Base-by-base conservation (phyloP, 1,284 basidiomycete genomes). In the Leccinum proliferum region DNA sequence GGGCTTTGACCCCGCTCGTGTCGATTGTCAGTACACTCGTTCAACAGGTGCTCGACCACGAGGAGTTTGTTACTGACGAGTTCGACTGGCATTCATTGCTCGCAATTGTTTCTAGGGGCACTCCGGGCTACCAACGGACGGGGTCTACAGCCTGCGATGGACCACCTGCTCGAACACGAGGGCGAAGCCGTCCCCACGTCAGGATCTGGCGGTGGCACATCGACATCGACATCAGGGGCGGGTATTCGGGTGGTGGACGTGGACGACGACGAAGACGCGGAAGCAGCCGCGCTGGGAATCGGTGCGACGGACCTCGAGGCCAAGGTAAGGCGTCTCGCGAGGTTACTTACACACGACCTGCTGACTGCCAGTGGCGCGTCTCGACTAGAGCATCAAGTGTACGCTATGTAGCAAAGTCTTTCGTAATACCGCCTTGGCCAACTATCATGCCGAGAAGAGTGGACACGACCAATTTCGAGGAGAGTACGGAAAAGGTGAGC, bases 371-470 rank as follows among this genome's bases (percentile, higher is more conserved):
- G 11, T 15, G 18, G 50, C 32, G 18, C 55, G 11, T 18, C 3
- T 32, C n/a, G 5, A n/a, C 9, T 61, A 90, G 89, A 92, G 89
- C 69, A 90, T 93, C 76, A 90, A 87, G 75, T 94, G 92, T 72
- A 79, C 85, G 1, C 72, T 89, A 68, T 96, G 94, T 73, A 86
- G 88, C 63, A 97, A 96, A 78, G 80, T 86, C 37, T 96, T 96
- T 81, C 88, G 86, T 72, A 94, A 93, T 66, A 88, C 92, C 6
- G 93, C 92, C 2, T 80, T 96, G 11, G 96, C 96, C 18, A 92
- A 91, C 69, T 98, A 89, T 77, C 96, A 98, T 72, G 96, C 96
- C 3, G 94, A 97, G 76, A 96, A 95, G 78, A 92, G 89, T 66
- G 96, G 96, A 0, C 96, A 98, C 73, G 89, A 93, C 73, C 87